phyloP scores from a whole-genome alignment of 352 stramenopile species.

The Peronosclerospora sorghi region DNA sequence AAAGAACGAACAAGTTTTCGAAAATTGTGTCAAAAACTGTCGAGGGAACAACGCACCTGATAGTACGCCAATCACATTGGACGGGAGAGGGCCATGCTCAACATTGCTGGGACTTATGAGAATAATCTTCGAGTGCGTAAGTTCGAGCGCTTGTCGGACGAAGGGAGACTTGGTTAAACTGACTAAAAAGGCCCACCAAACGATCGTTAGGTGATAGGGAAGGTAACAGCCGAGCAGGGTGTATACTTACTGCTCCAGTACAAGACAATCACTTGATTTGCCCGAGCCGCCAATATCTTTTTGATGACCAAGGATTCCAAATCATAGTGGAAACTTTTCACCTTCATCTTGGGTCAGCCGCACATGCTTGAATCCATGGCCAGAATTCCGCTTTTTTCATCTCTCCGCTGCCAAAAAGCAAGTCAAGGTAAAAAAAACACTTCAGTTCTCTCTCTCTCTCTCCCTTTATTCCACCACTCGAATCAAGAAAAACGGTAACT shows the following conservation, averaged over 20 bases:
- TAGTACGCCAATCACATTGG: slow-evolving; percentile 20
- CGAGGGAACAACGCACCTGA: slow-evolving; percentile 7
- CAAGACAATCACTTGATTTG: slow-evolving; percentile 24
- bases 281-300: slow-evolving; percentile 6
- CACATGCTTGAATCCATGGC: slow-evolving; percentile 4
- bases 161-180: slow-evolving; percentile 17
- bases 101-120: slow-evolving; percentile 17
- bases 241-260: slow-evolving; percentile 18
- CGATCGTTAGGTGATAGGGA: background rate
- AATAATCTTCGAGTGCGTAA: slow-evolving; percentile 14
- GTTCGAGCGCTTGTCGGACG: slow-evolving; percentile 14
- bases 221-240: background rate
- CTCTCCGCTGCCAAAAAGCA: slow-evolving; percentile 7
- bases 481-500: background rate
- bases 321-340: slow-evolving; percentile 6
- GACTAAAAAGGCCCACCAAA: slow-evolving; percentile 5
- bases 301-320: slow-evolving; percentile 13
- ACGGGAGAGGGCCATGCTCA: slow-evolving; percentile 19
- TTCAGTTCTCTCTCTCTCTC: too few species aligned
- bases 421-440: background rate
- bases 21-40: too few species aligned
- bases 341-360: slow-evolving; percentile 9
- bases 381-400: slow-evolving; percentile 5
- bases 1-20: too few species aligned
- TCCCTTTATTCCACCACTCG: background rate